Evolutionary conservation across 306 rosid species (phyloP).

Genomic region (Cicer judaicum): DNA sequence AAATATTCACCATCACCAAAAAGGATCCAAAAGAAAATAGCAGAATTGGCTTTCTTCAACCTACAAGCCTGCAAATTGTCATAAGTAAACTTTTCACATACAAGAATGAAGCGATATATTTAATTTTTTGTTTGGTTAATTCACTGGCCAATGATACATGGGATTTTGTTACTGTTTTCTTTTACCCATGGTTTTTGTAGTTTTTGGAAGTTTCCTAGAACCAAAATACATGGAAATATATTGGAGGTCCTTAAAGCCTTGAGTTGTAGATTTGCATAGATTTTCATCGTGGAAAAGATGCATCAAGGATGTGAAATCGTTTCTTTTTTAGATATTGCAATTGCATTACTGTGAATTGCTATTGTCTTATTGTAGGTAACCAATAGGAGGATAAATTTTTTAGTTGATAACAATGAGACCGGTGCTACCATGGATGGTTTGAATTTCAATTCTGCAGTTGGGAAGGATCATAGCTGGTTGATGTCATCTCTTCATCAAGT

Average conservation of each 20-base stretch:
- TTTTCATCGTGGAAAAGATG: slow-evolving; percentile 30
- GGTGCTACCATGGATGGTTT: slow-evolving; percentile 51
- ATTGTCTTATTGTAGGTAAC: slow-evolving; percentile 71
- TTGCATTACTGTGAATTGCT: slow-evolving; percentile 40
- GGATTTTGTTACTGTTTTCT: slow-evolving; percentile 18
- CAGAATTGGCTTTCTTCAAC: background rate
- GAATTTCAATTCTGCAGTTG: slow-evolving; percentile 50
- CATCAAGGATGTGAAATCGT: slow-evolving; percentile 40
- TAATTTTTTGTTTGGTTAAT: background rate
- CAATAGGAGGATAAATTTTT: slow-evolving; percentile 85
- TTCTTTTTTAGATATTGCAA: slow-evolving; percentile 34
- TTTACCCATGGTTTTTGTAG: slow-evolving; percentile 1
- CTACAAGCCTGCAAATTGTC: slow-evolving; percentile 11
- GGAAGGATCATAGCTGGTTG: slow-evolving; percentile 86
- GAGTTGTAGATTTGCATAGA: slow-evolving; percentile 29
- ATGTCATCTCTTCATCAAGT: slow-evolving; percentile 92
- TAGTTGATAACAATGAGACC: slow-evolving; percentile 68
- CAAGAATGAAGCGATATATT: background rate
- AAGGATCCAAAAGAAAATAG: no score
- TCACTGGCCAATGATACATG: background rate
- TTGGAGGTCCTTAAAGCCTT: slow-evolving; percentile 13
- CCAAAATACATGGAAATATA: slow-evolving; percentile 26
- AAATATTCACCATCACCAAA: no score
- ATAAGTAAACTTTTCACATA: background rate
- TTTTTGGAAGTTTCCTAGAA: slow-evolving; percentile 27